Conservation (phyloP, 306 rosid species). For the Glycine soja region DNA sequence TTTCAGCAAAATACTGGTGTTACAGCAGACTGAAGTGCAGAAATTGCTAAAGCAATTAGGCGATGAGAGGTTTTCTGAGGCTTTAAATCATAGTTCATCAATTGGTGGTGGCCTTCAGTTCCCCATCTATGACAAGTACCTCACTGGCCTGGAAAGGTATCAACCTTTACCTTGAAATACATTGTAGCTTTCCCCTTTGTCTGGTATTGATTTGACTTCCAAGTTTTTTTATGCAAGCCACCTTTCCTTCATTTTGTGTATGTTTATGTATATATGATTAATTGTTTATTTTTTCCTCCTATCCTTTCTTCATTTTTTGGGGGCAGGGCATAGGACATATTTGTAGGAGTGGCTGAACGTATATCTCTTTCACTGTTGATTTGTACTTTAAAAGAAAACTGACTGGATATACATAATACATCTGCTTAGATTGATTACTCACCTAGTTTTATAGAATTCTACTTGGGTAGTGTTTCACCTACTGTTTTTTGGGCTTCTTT, state of each 20-base stretch:
- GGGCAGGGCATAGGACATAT: slow-evolving; percentile 22
- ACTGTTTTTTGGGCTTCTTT: too few species aligned
- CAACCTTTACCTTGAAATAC: too few species aligned
- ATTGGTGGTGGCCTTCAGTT: too few species aligned
- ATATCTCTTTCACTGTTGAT: background rate
- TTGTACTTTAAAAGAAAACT: slow-evolving; percentile 4
- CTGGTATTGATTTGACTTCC: too few species aligned
- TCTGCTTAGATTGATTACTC: background rate
- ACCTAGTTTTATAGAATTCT: slow-evolving; percentile 4
- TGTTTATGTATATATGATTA: background rate
- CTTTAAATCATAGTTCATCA: slow-evolving; percentile 41
- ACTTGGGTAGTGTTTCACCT: background rate
- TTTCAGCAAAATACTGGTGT: too few species aligned
- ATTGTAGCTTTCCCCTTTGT: slow-evolving; percentile 21
- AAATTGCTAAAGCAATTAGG: slow-evolving; percentile 75
- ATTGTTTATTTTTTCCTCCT: slow-evolving; percentile 18
- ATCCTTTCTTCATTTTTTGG: background rate
- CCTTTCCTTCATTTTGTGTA: slow-evolving; percentile 12
- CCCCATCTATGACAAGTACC: too few species aligned
- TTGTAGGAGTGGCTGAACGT: background rate
- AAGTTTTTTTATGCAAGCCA: too few species aligned
- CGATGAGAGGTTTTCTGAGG: slow-evolving; percentile 70
- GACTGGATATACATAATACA: background rate
- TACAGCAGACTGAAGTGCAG: slow-evolving; percentile 70
- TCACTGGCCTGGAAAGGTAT: too few species aligned